Conservation (phyloP, 1,284 basidiomycete genomes). For the Ceratobasidium sp. region DNA sequence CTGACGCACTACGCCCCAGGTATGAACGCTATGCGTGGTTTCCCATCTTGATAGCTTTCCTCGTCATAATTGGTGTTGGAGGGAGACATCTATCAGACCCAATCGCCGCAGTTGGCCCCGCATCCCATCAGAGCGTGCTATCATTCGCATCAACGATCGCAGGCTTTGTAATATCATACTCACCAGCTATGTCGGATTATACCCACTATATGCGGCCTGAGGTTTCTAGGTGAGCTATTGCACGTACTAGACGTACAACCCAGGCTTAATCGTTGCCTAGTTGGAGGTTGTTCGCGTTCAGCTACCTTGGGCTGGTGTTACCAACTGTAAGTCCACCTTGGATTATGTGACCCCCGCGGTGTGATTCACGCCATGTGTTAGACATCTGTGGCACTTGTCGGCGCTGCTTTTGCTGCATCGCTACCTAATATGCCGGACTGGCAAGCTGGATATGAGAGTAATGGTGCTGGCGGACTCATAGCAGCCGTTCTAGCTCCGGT, state of each 20-base stretch:
- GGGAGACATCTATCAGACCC: conserved; percentile 68
- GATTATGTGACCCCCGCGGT: too few relatives aligned
- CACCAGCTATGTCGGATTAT: conserved; percentile 75
- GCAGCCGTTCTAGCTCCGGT: conserved; percentile 76
- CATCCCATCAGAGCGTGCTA: conserved; percentile 66
- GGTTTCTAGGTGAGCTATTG: conserved; percentile 64
- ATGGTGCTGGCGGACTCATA: conserved; percentile 72
- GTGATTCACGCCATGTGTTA: conserved; percentile 50
- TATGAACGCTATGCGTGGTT: conserved; percentile 83
- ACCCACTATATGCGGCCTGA: conserved; percentile 71
- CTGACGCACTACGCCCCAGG: conserved; percentile 55
- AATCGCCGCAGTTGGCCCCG: conserved; percentile 55
- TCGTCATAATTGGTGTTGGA: conserved; percentile 79
- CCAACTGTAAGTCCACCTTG: conserved; percentile 72
- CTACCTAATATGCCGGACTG: conserved; percentile 71
- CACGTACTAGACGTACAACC: neutral
- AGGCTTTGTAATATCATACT: conserved; percentile 77
- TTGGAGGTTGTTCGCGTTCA: conserved; percentile 75
- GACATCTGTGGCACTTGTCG: conserved; percentile 75
- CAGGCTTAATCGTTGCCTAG: conserved; percentile 53
- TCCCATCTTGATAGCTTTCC: conserved; percentile 79
- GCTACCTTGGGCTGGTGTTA: conserved; percentile 78
- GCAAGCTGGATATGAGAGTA: conserved; percentile 67
- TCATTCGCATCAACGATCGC: conserved; percentile 76
- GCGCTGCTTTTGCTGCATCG: conserved; percentile 72